Percentiles rank a stretch among this genome's conserved stretches.
Evolutionary conservation across 73 alveolate genomes (phyloP).

Genomic region (Paramecium tetraurelia): DNA sequence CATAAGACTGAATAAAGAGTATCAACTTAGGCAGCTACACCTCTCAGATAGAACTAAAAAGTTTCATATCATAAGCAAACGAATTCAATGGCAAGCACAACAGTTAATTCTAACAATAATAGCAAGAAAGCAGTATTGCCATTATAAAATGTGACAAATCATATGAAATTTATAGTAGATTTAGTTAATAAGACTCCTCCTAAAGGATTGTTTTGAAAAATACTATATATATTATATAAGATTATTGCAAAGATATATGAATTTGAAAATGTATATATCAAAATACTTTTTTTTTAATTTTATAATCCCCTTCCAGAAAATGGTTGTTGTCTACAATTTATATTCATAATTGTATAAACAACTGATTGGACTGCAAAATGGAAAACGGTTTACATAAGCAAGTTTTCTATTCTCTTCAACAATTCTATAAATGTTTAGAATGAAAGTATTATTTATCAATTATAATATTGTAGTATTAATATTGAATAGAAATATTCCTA

Average conservation of each 20-base stretch:
- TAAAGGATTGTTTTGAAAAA: background rate
- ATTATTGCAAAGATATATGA: background rate
- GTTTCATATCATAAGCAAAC: background rate
- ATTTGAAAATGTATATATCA: background rate
- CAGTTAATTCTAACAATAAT: background rate
- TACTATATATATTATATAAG: background rate
- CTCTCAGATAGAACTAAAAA: background rate
- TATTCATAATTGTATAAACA: no score
- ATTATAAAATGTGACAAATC: background rate
- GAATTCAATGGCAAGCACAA: background rate
- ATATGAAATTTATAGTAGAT: conserved; percentile 7
- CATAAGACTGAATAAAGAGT: background rate
- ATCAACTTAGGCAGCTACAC: background rate
- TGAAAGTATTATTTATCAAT: background rate
- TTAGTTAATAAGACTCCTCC: background rate
- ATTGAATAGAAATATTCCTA: no score
- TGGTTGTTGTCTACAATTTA: no score
- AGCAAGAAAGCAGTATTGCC: conserved; percentile 11
- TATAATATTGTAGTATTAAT: no score
- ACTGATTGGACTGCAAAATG: background rate
- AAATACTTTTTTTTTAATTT: no score
- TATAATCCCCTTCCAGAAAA: background rate
- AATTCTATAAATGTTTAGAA: no score
- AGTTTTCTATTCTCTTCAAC: background rate
- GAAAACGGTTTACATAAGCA: no score